phyloP scores from a whole-genome alignment of 2,329 filamentous ascomycete species.

The Albifimbria verrucaria region DNA sequence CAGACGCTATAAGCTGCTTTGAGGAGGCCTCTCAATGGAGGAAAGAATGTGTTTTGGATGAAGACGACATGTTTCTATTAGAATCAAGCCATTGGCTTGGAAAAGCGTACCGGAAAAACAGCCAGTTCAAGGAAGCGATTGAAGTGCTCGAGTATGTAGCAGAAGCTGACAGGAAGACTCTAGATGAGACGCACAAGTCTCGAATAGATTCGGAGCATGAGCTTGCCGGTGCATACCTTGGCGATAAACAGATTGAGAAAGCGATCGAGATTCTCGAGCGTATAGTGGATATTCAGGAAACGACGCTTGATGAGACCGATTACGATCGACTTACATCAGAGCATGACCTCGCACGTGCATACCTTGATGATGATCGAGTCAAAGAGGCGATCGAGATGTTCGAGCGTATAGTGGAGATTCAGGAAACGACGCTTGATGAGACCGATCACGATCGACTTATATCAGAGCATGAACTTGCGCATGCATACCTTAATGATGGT shows the following conservation, averaged over 20 bases:
- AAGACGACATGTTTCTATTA: no score
- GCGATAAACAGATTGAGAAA: constrained; percentile 4
- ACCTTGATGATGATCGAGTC: constrained; percentile 4
- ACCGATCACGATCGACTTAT: constrained; percentile 4
- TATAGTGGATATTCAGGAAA: constrained; percentile 1
- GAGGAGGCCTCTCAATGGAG: constrained; percentile 2
- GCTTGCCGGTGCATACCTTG: constrained; percentile 5
- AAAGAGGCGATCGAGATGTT: constrained; percentile 4
- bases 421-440: constrained; percentile 1
- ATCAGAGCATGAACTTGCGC: constrained; percentile 6
- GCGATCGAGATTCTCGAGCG: constrained; percentile 1
- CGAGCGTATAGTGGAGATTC: constrained; percentile 3
- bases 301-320: background rate
- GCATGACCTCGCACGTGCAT: constrained; percentile 5
- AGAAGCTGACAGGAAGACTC: background rate
- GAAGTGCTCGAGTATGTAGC: constrained; percentile 1
- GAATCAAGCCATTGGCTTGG: no score
- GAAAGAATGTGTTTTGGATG: background rate
- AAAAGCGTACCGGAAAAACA: constrained; percentile 3
- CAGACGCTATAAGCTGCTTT: constrained; percentile 12
- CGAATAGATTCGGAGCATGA: constrained; percentile 5
- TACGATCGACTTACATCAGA: background rate
- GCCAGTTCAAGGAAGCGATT: constrained; percentile 4
- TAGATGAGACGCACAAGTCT: constrained; percentile 1
- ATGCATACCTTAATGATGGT: constrained; percentile 4